Evolutionary conservation across 208 protist species (phyloP), one percentile per base, ranked within the genome.

Genomic region (Trypanosoma congolense): DNA sequence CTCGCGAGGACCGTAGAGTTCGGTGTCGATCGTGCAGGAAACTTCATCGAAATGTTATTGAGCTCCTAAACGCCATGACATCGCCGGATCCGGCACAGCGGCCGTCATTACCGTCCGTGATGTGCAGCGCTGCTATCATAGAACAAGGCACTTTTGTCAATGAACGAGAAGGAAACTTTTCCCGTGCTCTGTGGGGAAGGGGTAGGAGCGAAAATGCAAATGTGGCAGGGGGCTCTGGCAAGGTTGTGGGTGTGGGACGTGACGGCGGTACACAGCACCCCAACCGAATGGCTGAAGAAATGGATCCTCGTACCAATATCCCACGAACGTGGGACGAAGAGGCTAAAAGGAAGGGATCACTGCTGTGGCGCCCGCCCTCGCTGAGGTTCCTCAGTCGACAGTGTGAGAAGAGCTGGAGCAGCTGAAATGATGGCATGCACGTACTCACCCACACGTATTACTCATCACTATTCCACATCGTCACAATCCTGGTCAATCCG

Each of bases 41-140:
- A 46, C 35, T 70, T 30, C 69, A 75, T 51, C 31, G 69, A 43
- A 21, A 75, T 50, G 29, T 75, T 31, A 48, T 75, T 30, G 69
- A 75, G 49, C 31, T 75, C 19, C 28, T 75, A 25, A 75, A 75
- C 35, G 61, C 61, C 46, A 75, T 75, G 69, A 75, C 69, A 16
- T n/a, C 24, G 2, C 28, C 16, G 12, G 33, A 70, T 9, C 61
- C 69, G 4, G 51, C 55, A n/a, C 54, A 56, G 19, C 55, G 69
- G 4, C 61, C 69, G n/a, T 19, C 56, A 2, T 49, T 75, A 6
- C 52, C 61, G 21, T 48, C 51, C 8, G 50, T 65, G 29, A 25
- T 75, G 24, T 56, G 63, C 29, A 70, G 61, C 55, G 33, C 52
- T 26, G 69, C 69, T 4, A 56, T 75, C 22, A 62, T 75, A 21